Percentiles rank a stretch among this genome's conserved stretches.
Conservation (phyloP, 2,329 filamentous ascomycete genomes). For the Proliferodiscus dingleyae region DNA sequence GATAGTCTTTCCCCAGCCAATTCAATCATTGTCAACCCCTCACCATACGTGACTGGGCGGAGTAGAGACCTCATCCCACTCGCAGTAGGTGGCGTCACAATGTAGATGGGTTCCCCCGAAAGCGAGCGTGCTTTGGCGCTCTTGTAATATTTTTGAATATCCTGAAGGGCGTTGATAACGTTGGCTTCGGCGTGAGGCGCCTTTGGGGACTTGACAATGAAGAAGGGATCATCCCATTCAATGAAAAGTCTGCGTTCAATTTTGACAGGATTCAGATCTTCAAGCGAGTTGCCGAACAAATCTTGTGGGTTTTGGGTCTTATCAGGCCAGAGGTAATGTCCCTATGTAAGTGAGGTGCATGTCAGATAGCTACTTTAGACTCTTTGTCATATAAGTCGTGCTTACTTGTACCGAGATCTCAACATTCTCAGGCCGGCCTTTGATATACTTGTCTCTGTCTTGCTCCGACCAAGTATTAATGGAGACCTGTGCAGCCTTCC, state of each 20-base stretch:
- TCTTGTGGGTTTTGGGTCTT: constrained; percentile 7
- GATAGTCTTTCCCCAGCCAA: constrained; percentile 16
- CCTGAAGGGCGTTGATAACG: constrained; percentile 14
- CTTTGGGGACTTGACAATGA: constrained; percentile 11
- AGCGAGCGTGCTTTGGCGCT: constrained; percentile 17
- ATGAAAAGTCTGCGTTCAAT: constrained; percentile 18
- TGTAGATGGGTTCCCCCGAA: constrained; percentile 18
- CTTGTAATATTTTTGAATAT: constrained; percentile 19
- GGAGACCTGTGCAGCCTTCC: neutral
- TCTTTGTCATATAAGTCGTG: too few species aligned
- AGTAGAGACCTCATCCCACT: constrained; percentile 11
- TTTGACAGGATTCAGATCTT: constrained; percentile 21
- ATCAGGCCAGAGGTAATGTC: constrained; percentile 22
- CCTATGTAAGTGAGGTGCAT: constrained; percentile 4
- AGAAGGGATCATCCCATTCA: constrained; percentile 10
- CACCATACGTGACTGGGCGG: constrained; percentile 4
- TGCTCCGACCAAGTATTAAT: neutral
- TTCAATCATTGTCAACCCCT: constrained; percentile 8
- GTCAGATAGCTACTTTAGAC: neutral
- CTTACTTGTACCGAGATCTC: neutral
- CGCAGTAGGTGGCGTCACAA: constrained; percentile 23
- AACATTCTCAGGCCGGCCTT: neutral
- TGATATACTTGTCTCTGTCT: neutral
- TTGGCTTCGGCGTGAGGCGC: constrained; percentile 1
- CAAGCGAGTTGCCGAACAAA: constrained; percentile 16